Conservation (phyloP, 2,329 filamentous ascomycete species). For the Sclerotinia trifoliorum region DNA sequence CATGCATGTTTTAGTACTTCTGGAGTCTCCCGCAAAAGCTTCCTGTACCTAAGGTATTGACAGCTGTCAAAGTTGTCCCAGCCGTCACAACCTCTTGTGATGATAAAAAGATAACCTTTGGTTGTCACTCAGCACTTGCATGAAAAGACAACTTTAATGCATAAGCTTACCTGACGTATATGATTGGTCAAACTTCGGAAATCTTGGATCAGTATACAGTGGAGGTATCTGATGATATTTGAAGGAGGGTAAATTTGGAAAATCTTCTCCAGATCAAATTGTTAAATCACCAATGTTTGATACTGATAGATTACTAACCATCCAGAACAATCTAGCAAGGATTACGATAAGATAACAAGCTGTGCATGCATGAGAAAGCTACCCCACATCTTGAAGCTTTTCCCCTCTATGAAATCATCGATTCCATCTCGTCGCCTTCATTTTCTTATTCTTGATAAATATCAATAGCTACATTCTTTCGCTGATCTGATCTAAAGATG, state of each 20-base stretch:
- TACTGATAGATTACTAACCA: conserved; percentile 4
- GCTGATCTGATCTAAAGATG: conserved; percentile 28
- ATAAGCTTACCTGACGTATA: neutral
- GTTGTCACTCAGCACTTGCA: conserved; percentile 14
- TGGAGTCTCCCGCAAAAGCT: neutral
- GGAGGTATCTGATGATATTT: neutral
- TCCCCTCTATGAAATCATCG: conserved; percentile 16
- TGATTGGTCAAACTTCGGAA: neutral
- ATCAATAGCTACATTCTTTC: neutral
- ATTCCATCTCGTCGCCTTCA: neutral
- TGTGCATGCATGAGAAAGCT: neutral
- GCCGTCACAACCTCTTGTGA: neutral
- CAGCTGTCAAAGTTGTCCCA: neutral
- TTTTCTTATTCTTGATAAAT: neutral
- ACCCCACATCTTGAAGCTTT: conserved; percentile 12
- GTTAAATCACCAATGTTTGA: neutral
- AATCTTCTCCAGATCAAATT: conserved; percentile 10
- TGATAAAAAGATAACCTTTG: conserved; percentile 7
- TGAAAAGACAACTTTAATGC: neutral
- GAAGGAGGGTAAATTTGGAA: neutral
- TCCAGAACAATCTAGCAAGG: neutral
- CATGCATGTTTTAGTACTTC: conserved; percentile 64
- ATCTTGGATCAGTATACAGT: neutral
- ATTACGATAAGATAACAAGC: conserved; percentile 18
- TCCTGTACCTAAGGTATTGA: conserved; percentile 2